Evolutionary conservation across 2,329 filamentous ascomycete genomes (phyloP).

Genomic region (Huntiella abstrusa): DNA sequence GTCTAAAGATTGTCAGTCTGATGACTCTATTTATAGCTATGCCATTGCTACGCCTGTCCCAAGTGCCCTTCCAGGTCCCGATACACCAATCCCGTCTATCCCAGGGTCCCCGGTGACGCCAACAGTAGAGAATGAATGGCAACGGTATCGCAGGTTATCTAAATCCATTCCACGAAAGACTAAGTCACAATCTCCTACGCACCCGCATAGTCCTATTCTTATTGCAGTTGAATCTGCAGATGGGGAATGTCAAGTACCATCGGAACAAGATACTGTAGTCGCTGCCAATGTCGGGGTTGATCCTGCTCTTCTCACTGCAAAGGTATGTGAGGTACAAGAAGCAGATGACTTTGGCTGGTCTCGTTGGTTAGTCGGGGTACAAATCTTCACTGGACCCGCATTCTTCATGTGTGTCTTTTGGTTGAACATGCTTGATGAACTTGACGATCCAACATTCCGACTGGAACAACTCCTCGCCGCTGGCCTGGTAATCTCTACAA

Average conservation of each 20-base stretch:
- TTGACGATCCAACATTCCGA: conserved; percentile 29
- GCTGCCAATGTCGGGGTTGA: not conserved
- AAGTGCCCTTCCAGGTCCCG: not conserved
- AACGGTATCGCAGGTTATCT: conserved; percentile 35
- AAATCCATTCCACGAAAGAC: conserved; percentile 16
- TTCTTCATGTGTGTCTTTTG: conserved; percentile 65
- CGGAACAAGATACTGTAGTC: not conserved
- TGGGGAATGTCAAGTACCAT: conserved; percentile 3
- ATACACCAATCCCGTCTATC: conserved; percentile 20
- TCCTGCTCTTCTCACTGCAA: conserved; percentile 3
- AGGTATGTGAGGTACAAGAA: conserved; percentile 5
- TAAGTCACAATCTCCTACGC: conserved; percentile 14
- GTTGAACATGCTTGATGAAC: conserved; percentile 44
- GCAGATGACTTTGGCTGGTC: conserved; percentile 51
- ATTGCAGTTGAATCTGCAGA: conserved; percentile 15
- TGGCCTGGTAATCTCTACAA: conserved; percentile 49
- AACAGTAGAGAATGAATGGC: conserved; percentile 27
- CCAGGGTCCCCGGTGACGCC: not conserved
- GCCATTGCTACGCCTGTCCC: conserved; percentile 1
- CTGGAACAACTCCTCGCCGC: conserved; percentile 40
- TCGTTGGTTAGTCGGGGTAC: conserved; percentile 70
- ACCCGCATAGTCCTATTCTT: conserved; percentile 18
- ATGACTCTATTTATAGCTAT: conserved; percentile 2
- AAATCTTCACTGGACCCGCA: conserved; percentile 71
- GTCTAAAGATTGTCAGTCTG: conserved; percentile 24